Evolutionary conservation across 176 grass and related monocot species (phyloP).

Genomic region (Calamus simplicifolius): DNA sequence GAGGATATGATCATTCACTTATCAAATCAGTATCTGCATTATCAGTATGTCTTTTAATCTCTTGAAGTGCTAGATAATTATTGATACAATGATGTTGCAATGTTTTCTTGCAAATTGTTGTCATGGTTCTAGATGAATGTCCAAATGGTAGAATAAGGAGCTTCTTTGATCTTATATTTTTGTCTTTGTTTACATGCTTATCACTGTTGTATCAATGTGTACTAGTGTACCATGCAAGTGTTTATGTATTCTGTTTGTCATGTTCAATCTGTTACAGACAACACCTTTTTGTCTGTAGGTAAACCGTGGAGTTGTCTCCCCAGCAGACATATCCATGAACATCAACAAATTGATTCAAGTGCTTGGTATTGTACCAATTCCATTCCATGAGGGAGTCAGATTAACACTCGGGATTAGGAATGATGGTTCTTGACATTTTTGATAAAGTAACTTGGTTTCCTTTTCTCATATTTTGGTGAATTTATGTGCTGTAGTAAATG

Average conservation of each 20-base stretch:
- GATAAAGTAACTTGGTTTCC: too few relatives aligned
- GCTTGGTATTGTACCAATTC: conserved; percentile 48
- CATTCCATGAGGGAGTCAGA: conserved; percentile 70
- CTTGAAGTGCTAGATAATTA: background rate
- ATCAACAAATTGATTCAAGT: conserved; percentile 58
- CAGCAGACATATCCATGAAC: conserved; percentile 96
- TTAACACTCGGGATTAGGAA: conserved; percentile 50
- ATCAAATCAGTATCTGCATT: conserved; percentile 82
- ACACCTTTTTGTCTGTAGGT: conserved; percentile 27
- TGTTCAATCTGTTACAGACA: background rate
- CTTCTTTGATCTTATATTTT: too few relatives aligned
- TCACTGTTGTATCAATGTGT: too few relatives aligned
- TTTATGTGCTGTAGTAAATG: too few relatives aligned
- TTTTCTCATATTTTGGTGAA: too few relatives aligned
- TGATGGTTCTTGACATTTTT: conserved; percentile 23
- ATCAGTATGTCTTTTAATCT: conserved; percentile 32
- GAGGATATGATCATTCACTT: conserved; percentile 47
- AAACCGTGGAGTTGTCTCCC: conserved; percentile 67
- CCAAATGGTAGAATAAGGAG: too few relatives aligned
- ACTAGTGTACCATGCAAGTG: too few relatives aligned
- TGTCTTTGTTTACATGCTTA: too few relatives aligned
- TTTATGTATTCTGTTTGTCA: too few relatives aligned
- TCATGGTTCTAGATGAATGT: too few relatives aligned
- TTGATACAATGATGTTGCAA: too few relatives aligned
- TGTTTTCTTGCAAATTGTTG: too few relatives aligned